phyloP scores from a whole-genome alignment of 1,284 basidiomycete species.

The Sanghuangporus sanghuang region DNA sequence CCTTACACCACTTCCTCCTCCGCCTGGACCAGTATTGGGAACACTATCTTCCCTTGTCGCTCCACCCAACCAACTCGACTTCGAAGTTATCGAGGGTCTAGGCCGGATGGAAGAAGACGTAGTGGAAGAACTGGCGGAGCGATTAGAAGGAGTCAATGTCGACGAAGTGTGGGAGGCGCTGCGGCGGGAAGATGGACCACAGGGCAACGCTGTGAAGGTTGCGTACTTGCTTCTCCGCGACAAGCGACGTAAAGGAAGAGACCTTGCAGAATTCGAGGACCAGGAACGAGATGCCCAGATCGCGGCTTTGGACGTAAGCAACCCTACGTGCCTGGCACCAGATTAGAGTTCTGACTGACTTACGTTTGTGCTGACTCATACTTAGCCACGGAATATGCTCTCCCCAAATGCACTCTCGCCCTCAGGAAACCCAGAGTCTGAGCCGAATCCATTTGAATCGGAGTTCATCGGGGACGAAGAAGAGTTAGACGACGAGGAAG shows the following conservation, averaged over 20 bases:
- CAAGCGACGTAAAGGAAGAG: slow-evolving; percentile 81
- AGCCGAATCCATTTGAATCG: slow-evolving; percentile 72
- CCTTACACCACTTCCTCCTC: slow-evolving; percentile 78
- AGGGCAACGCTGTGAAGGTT: slow-evolving; percentile 94
- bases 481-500: slow-evolving; percentile 50
- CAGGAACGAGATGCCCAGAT: slow-evolving; percentile 77
- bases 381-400: slow-evolving; percentile 56
- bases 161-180: slow-evolving; percentile 86
- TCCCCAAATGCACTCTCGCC: slow-evolving; percentile 53
- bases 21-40: slow-evolving; percentile 72
- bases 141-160: slow-evolving; percentile 74
- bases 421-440: slow-evolving; percentile 43
- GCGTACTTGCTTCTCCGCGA: slow-evolving; percentile 93
- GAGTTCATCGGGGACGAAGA: slow-evolving; percentile 51
- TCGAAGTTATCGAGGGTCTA: slow-evolving; percentile 75
- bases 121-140: slow-evolving; percentile 74
- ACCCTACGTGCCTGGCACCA: not conserved
- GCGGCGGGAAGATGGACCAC: slow-evolving; percentile 71
- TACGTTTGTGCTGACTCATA: too few relatives aligned
- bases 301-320: slow-evolving; percentile 71
- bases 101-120: slow-evolving; percentile 89
- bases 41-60: slow-evolving; percentile 65
- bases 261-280: slow-evolving; percentile 69
- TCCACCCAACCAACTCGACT: slow-evolving; percentile 60
- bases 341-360: too few relatives aligned